Conservation (phyloP, 371 early-diverging fungal genomes). For the Conidiobolus incongruus region DNA sequence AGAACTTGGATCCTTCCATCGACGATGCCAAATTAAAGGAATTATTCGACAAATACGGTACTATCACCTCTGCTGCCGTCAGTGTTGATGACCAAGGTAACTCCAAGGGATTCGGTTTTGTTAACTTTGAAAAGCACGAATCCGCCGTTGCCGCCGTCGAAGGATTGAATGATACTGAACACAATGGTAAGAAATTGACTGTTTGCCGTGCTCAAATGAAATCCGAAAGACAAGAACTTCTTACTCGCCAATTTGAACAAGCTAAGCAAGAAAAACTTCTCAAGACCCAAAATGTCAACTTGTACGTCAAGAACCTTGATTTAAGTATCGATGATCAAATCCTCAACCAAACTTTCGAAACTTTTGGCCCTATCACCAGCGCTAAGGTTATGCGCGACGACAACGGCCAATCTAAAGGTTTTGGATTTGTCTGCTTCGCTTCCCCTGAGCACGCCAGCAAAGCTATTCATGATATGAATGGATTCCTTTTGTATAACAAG, state of each 20-base stretch:
- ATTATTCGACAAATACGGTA: slow-evolving; percentile 72
- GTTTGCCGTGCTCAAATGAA: slow-evolving; percentile 98
- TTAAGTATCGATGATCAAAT: slow-evolving; percentile 86
- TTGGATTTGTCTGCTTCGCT: slow-evolving; percentile 83
- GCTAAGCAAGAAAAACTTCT: slow-evolving; percentile 78
- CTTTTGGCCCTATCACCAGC: slow-evolving; percentile 86
- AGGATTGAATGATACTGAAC: slow-evolving; percentile 79
- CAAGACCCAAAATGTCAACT: slow-evolving; percentile 96
- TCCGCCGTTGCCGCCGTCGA: slow-evolving; percentile 82
- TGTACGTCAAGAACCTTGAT: slow-evolving; percentile 96
- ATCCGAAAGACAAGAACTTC: slow-evolving; percentile 92
- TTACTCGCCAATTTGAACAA: slow-evolving; percentile 81
- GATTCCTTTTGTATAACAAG: slow-evolving; percentile 78
- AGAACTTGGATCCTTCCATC: slow-evolving; percentile 79
- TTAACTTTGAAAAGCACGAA: slow-evolving; percentile 90
- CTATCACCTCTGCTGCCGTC: slow-evolving; percentile 62
- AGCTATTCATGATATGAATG: slow-evolving; percentile 79
- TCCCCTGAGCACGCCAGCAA: slow-evolving; percentile 78
- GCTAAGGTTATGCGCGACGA: slow-evolving; percentile 96
- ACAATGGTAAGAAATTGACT: slow-evolving; percentile 77
- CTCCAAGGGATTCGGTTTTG: slow-evolving; percentile 88
- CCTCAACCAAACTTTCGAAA: slow-evolving; percentile 84
- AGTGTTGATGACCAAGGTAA: slow-evolving; percentile 53
- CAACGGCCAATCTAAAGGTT: slow-evolving; percentile 54
- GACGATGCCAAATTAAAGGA: slow-evolving; percentile 59